Base-by-base conservation (phyloP, 2,329 filamentous ascomycete genomes). In the Ilyonectria sp. region DNA sequence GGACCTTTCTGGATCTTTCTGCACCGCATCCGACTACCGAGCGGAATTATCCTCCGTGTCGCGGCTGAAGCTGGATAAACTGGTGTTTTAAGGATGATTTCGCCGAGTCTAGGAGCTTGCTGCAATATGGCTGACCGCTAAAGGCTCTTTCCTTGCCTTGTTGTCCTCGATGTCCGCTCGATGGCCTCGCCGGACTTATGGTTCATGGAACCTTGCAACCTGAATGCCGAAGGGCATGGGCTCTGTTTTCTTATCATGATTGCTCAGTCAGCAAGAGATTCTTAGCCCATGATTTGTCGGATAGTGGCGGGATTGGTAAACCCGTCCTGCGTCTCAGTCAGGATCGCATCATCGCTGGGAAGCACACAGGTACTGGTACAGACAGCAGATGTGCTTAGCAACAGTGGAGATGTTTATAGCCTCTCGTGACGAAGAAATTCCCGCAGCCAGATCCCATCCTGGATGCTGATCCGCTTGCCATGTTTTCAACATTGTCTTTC, bases 341-440 rank as follows among this genome's bases (percentile, higher is more conserved):
- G 56, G 61, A 60, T 73, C 21, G 21, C 21, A 21, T 21, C 21
- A 21, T 21, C 21, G 21, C 21, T 21, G 21, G 21, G 21, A 21
- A 21, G 21, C 21, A 21, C 21, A 21, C 21, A 21, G 21, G 52
- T 46, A 50, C 50, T 19, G 49, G 47, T 46, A 59, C 63, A 69
- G 59, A 56, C 59, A 69, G 54, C 44, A 71, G 35, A 50, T 49
- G 46, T 43, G 50, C 52, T 35, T 37, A 52, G 31, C 31, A 40
- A 61, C 23, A 52, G 62, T 65, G 60, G 60, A 63, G 63, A 68
- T 58, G 61, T 46, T 37, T 54, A 68, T 58, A 64, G 61, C 60
- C 26, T 57, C 43, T 23, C 43, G 23, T 46, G 49, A 61, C 19
- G n/a, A 49, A 49, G 53, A 69, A 76, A 74, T 76, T 75, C 69